Percentiles rank a stretch among this genome's conserved stretches.
Conservation (phyloP, 2,329 filamentous ascomycete species). For the Stagonosporopsis rhizophila region DNA sequence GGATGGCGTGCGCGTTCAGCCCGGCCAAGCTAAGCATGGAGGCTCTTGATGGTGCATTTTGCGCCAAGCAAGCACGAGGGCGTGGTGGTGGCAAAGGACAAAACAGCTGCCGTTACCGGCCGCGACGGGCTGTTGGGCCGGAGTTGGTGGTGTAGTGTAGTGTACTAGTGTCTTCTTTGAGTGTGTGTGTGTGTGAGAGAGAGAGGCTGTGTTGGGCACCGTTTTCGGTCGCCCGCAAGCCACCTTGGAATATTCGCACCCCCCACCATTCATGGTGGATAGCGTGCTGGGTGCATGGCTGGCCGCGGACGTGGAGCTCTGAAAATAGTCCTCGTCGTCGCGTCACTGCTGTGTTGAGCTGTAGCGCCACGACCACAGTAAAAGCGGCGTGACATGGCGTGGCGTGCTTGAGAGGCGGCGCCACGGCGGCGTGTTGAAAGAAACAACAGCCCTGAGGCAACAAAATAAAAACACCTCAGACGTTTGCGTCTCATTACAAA, state of each 20-base stretch:
- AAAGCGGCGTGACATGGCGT: not conserved
- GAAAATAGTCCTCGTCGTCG: not conserved
- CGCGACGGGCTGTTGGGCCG: constrained; percentile 6
- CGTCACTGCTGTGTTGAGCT: not conserved
- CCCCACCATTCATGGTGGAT: constrained; percentile 8
- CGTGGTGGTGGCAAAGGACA: constrained; percentile 1
- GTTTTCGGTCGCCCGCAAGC: constrained; percentile 3
- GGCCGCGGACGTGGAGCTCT: not conserved
- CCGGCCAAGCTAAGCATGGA: not conserved
- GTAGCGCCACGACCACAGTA: not conserved
- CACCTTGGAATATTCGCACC: constrained; percentile 7
- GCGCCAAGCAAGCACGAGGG: not conserved
- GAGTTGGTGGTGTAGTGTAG: not conserved
- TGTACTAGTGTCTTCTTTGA: no score
- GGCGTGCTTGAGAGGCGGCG: no score
- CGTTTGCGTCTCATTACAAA: no score
- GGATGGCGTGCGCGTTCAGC: not conserved
- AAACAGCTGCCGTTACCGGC: constrained; percentile 1
- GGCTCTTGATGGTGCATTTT: not conserved
- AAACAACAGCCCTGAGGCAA: no score
- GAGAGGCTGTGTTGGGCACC: constrained; percentile 1
- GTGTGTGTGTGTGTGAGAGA: no score
- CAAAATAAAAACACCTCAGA: no score
- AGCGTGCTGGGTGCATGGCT: not conserved
- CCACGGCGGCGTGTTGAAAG: no score